phyloP scores from a whole-genome alignment of 2,329 filamentous ascomycete genomes.

The Coniochaeta sp. region DNA sequence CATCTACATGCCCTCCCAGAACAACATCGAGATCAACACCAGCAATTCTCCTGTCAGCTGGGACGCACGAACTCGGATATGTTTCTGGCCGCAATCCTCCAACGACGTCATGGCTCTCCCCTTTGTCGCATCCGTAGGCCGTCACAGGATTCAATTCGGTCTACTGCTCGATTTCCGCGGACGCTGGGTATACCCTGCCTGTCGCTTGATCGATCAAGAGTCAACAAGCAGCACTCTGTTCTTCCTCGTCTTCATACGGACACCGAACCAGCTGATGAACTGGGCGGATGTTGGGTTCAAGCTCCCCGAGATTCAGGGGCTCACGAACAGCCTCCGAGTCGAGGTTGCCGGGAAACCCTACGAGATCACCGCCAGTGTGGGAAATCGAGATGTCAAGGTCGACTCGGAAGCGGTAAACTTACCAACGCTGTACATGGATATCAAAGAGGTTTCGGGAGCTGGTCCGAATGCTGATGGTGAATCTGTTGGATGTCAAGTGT shows the following conservation, averaged over 20 bases:
- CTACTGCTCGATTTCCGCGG: background rate
- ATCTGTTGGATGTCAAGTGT: too few relatives aligned
- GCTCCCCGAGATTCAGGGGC: background rate
- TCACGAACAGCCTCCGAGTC: background rate
- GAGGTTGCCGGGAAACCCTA: background rate
- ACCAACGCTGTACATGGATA: background rate
- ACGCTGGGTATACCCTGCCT: background rate
- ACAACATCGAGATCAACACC: background rate
- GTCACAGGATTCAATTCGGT: background rate
- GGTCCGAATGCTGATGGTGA: too few relatives aligned
- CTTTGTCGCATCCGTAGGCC: background rate
- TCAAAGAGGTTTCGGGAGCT: background rate
- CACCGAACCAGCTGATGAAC: background rate
- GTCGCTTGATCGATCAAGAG: background rate
- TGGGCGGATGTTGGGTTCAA: background rate
- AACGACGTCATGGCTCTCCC: background rate
- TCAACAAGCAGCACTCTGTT: background rate
- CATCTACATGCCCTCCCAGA: background rate
- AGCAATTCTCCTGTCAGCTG: background rate
- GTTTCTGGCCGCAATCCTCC: background rate
- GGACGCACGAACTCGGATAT: background rate
- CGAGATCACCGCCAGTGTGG: background rate
- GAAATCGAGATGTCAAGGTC: background rate
- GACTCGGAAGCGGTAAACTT: background rate
- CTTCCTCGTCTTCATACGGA: background rate